Evolutionary conservation across 768 basidiomycete species (phyloP), one percentile per base, ranked within the genome.

Genomic region (Mycena filopes): DNA sequence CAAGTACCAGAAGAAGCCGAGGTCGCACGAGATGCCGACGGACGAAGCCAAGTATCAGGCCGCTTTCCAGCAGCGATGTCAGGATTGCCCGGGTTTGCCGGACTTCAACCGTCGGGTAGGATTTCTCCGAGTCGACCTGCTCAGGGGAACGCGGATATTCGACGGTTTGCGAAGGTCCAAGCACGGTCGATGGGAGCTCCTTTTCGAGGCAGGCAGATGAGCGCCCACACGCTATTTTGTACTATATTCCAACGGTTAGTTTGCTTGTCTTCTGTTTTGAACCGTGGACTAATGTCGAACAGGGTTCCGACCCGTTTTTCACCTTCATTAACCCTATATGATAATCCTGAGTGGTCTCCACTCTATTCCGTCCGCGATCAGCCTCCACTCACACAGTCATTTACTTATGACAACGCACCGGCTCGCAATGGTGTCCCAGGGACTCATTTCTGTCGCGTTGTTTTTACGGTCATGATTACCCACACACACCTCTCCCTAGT

Each of bases 71-170:
- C 80, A 83, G 55, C 79, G 86, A 50, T 86, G 85, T 71, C 70
- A 74, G 36, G 80, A 84, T 51, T 76, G 77, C 31, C 79, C 80
- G 2, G 82, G 81, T 31, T 67, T 82, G 51, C 75, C 78, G 18
- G 78, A 78, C 55, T 79, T 74, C 56, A 83, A 82, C 60, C 60
- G 56, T 15, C 73, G 75, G 33, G 75, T 81, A 49, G 89, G 88
- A 9, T 79, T 87, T 75, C 79, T 82, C 56, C 82, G 89, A 20
- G 82, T 89, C 50, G 89, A 91, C 63, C 72, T 86, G 36, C 74
- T 90, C 58, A 71, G 79, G 25, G 85, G 86, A 11, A 83, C 74
- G 57, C 83, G 85, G 28, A 72, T 87, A 57, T 90, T 89, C 73
- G 80, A 81, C 49, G 86, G 86, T 31, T 70, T 90, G 64, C 78